Evolutionary conservation across 352 stramenopile species (phyloP), one percentile per base, ranked within the genome.

Genomic region (Phytopythium chamaehyphon): DNA sequence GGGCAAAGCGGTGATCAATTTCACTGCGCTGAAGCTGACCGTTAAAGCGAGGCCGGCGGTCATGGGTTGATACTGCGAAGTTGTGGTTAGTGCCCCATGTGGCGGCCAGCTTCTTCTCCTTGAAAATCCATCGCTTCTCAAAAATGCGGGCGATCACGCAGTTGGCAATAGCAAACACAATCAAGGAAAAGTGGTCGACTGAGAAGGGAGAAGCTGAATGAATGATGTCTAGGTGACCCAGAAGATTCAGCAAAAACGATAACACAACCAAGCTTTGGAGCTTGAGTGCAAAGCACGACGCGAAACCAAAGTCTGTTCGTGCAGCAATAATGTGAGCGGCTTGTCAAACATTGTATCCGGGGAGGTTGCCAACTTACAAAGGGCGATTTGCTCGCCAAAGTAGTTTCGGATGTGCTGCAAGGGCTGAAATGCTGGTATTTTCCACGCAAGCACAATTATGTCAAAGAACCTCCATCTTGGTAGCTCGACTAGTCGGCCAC

Each of bases 301-400:
- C 72, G 62, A 86, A 90, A 39, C 72, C 71, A 53, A 75, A 88
- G 51, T 88, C 76, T 88, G 40, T 5, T 44, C 14, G 14, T 6
- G 28, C 46, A 12, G n/a, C 38, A 14, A 48, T 37, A 24, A n/a
- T 12, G 42, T 35, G 40, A 50, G 18, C 19, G 40, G n/a, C 40
- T 22, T 47, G 37, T 42, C 37, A 42, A 33, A 9, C 9, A 33
- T 33, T 33, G 5, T 33, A 5, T 9, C 28, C 10, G 38, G 6
- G 16, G 12, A 53, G 19, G 54, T 40, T 15, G 11, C 12, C 7
- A 2, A 80, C 79, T 36, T 70, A 92, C 82, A 92, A 6, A 92
- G 57, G 18, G 76, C 82, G 35, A 92, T 55, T 37, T 92, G 71
- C 53, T 92, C 82, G 37, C 82, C 82, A 55, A 92, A 92, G 62